Evolutionary conservation across 345 rosid species (phyloP).

Genomic region (Eucalyptus dawsonii): DNA sequence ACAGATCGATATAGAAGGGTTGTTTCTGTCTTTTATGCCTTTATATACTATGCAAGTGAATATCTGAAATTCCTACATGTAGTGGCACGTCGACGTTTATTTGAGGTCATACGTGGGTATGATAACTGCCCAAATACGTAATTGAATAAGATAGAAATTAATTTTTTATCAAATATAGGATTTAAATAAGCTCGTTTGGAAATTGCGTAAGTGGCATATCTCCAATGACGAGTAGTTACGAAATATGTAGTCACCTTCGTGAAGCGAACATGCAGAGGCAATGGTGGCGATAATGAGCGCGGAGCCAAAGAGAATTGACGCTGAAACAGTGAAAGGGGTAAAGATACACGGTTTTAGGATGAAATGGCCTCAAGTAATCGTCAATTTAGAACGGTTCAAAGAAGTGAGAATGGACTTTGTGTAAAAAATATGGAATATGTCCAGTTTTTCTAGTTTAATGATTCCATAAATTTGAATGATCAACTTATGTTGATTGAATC

Average conservation of each 20-base stretch:
- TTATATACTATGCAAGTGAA: background rate
- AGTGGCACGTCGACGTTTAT: background rate
- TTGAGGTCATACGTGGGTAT: background rate
- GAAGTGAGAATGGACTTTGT: background rate
- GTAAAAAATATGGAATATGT: too few species aligned
- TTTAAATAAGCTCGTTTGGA: too few species aligned
- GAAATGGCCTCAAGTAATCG: too few species aligned
- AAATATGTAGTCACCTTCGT: too few species aligned
- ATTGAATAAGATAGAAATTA: background rate
- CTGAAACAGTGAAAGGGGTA: background rate
- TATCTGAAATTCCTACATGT: background rate
- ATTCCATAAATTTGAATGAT: background rate
- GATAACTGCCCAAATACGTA: background rate
- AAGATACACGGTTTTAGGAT: too few species aligned
- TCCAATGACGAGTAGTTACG: too few species aligned
- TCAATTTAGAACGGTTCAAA: background rate
- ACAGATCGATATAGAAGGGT: background rate
- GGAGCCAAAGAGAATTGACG: background rate
- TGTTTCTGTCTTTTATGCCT: background rate
- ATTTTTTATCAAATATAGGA: background rate
- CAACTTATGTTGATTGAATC: background rate
- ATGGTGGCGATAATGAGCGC: background rate
- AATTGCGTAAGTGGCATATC: too few species aligned
- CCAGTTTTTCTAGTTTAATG: background rate
- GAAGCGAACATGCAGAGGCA: too few species aligned